Evolutionary conservation across 495 filamentous ascomycete species (phyloP).

Genomic region (Penicillium chermesinum): DNA sequence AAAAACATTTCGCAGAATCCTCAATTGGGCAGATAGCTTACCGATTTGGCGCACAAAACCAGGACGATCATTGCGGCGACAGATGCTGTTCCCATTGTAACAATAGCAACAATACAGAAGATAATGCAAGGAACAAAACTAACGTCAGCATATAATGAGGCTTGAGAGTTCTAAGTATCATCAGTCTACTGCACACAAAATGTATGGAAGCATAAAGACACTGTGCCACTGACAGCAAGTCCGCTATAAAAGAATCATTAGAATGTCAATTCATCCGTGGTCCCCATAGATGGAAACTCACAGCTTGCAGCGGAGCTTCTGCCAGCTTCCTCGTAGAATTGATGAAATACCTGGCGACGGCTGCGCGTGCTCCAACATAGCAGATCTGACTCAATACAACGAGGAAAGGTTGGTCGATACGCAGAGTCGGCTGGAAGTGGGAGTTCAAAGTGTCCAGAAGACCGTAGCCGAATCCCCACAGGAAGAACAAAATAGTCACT

Average conservation of each 20-base stretch:
- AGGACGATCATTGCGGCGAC: constrained; percentile 58
- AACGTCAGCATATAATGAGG: constrained; percentile 48
- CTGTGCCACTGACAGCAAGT: constrained; percentile 61
- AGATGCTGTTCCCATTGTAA: constrained; percentile 44
- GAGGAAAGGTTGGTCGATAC: constrained; percentile 61
- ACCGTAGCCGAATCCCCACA: constrained; percentile 46
- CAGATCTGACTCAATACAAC: constrained; percentile 65
- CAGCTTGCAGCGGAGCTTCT: constrained; percentile 6
- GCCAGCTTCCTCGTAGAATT: constrained; percentile 39
- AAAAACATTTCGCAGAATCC: too few species aligned
- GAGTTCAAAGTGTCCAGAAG: constrained; percentile 52
- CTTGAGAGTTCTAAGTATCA: constrained; percentile 40
- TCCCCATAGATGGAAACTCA: not conserved
- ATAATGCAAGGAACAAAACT: constrained; percentile 50
- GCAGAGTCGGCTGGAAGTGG: constrained; percentile 46
- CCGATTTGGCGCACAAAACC: constrained; percentile 64
- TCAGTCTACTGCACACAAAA: constrained; percentile 51
- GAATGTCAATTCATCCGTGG: not conserved
- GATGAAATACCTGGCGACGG: constrained; percentile 53
- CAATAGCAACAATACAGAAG: constrained; percentile 54
- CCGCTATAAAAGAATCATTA: constrained; percentile 20
- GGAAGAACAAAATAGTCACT: constrained; percentile 39
- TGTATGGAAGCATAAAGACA: constrained; percentile 61
- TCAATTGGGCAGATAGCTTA: constrained; percentile 1
- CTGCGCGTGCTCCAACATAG: constrained; percentile 66